phyloP scores from a whole-genome alignment of 2,329 filamentous ascomycete species.

The Pestalotiopsis fici region DNA sequence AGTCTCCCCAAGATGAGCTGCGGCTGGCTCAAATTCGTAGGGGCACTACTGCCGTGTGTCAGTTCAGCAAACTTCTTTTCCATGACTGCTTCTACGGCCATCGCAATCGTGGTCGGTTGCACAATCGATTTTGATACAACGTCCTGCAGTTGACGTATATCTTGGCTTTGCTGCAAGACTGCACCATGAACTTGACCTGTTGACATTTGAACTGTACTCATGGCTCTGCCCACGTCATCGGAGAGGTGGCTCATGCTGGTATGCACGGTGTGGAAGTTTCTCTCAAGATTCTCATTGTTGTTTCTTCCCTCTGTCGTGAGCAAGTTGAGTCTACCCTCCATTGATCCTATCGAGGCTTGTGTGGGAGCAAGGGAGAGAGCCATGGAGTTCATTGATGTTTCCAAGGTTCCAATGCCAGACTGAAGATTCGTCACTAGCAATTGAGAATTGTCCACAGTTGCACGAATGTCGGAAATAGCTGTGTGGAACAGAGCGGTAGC shows the following conservation, averaged over 20 bases:
- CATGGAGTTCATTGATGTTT: not conserved
- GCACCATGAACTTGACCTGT: not conserved
- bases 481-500: not conserved
- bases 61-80: not conserved
- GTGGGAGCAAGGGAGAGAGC: not conserved
- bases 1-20: not conserved
- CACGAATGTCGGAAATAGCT: not conserved
- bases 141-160: not conserved
- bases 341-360: not conserved
- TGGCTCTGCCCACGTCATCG: not conserved
- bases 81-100: not conserved
- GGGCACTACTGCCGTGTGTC: too few species aligned
- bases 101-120: too few species aligned
- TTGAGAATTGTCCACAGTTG: not conserved
- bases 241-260: not conserved
- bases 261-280: not conserved
- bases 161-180: not conserved
- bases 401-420: not conserved
- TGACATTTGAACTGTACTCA: not conserved
- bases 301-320: not conserved
- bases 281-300: not conserved
- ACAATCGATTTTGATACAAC: not conserved
- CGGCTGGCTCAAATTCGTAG: too few species aligned
- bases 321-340: not conserved
- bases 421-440: not conserved